These are phyloP conservation scores for Thalassiosira livingstoniorum DNA, from an alignment of 352 stramenopile species.

Conservation along the genomic window DNA sequence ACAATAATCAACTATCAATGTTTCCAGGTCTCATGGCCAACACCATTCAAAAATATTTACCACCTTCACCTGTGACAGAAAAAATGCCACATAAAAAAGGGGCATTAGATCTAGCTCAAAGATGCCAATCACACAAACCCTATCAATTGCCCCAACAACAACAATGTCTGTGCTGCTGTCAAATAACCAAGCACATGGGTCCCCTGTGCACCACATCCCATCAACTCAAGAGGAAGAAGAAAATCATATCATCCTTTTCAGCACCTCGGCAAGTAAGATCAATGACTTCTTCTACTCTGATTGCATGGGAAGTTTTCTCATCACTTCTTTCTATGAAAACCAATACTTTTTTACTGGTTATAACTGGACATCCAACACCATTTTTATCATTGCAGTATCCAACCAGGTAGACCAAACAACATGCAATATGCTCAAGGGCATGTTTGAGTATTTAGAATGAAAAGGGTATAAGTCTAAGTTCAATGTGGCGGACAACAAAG, in stretches of 20 bases:
- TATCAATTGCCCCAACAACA: background rate
- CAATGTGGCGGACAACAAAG: slow-evolving; percentile 48
- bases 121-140: background rate
- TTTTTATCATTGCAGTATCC: slow-evolving; percentile 7
- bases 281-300: slow-evolving; percentile 21
- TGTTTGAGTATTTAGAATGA: slow-evolving; percentile 12
- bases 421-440: slow-evolving; percentile 19
- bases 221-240: background rate
- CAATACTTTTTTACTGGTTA: slow-evolving; percentile 53
- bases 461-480: slow-evolving; percentile 34
- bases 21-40: slow-evolving; percentile 13
- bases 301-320: slow-evolving; percentile 17
- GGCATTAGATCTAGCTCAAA: background rate
- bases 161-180: too few species aligned
- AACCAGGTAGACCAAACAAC: slow-evolving; percentile 8
- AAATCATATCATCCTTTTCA: slow-evolving; percentile 7
- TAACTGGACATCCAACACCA: slow-evolving; percentile 35
- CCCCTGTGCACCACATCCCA: too few species aligned
- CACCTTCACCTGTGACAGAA: slow-evolving; percentile 1
- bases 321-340: slow-evolving; percentile 6
- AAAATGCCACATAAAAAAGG: slow-evolving; percentile 46
- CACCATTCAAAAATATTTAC: slow-evolving; percentile 11
- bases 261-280: slow-evolving; percentile 18
- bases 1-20: slow-evolving; percentile 4
- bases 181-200: too few species aligned